A percentile compares a stretch with the other conserved stretches of the same genome.
Evolutionary conservation across 176 grass and related monocot species (phyloP).

Genomic region (Puya raimondii): DNA sequence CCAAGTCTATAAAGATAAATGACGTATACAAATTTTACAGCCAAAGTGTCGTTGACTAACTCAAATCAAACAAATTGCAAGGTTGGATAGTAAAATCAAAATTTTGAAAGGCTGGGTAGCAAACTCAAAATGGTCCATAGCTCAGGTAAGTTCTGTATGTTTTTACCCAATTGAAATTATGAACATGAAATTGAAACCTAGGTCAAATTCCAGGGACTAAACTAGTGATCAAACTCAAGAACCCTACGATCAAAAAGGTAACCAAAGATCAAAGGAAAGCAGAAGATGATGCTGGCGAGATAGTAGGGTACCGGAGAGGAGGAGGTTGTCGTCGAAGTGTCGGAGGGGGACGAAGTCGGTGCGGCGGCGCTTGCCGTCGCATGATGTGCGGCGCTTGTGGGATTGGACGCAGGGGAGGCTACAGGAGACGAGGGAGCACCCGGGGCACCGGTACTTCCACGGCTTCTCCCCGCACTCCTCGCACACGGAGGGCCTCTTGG

Average conservation of each 20-base stretch:
- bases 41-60: too few relatives aligned
- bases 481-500: conserved; percentile 36
- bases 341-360: conserved; percentile 58
- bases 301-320: conserved; percentile 55
- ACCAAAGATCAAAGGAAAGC: background rate
- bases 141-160: too few relatives aligned
- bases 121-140: too few relatives aligned
- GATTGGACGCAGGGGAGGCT: conserved; percentile 88
- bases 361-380: conserved; percentile 78
- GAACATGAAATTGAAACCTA: too few relatives aligned
- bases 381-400: conserved; percentile 58
- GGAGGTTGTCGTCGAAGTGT: conserved; percentile 60
- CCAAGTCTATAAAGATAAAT: too few relatives aligned
- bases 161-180: too few relatives aligned
- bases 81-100: too few relatives aligned
- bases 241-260: background rate
- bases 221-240: conserved; percentile 1
- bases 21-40: too few relatives aligned
- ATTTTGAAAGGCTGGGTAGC: too few relatives aligned
- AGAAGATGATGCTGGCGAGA: background rate
- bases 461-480: conserved; percentile 76
- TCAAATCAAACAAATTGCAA: too few relatives aligned
- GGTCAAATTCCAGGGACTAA: too few relatives aligned
- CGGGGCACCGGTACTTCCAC: conserved; percentile 96
- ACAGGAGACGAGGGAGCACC: conserved; percentile 65